A percentile compares a stretch with the other conserved stretches of the same genome.
These are phyloP conservation scores for Penicillium sp. DNA, from an alignment of 2,329 filamentous ascomycete genomes.

Conservation along the genomic window DNA sequence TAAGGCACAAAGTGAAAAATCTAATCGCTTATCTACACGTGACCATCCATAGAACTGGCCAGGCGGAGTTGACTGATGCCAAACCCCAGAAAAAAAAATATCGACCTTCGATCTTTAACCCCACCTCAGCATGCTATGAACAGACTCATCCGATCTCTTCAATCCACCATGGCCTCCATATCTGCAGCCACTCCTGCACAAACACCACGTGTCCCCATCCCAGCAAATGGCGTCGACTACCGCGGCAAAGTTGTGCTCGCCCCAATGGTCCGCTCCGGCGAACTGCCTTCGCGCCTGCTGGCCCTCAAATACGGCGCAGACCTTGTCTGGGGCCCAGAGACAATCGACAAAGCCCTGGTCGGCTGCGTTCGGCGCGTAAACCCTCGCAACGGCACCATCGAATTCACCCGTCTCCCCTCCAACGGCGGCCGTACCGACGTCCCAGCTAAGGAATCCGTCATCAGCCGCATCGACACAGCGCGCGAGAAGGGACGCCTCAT, in stretches of 20 bases:
- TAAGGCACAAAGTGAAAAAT: neutral
- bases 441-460: constrained; percentile 61
- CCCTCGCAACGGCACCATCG: constrained; percentile 72
- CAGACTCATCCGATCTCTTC: constrained; percentile 36
- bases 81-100: constrained; percentile 10
- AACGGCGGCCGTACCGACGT: constrained; percentile 54
- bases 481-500: constrained; percentile 74
- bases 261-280: constrained; percentile 97
- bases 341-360: constrained; percentile 87
- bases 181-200: constrained; percentile 24
- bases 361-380: constrained; percentile 79
- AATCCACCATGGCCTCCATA: constrained; percentile 56
- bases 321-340: constrained; percentile 96
- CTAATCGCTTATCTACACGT: constrained; percentile 15
- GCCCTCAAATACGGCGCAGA: constrained; percentile 95
- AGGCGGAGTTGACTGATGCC: constrained; percentile 2
- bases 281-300: constrained; percentile 83
- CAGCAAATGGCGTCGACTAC: constrained; percentile 86
- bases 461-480: constrained; percentile 80
- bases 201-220: constrained; percentile 74
- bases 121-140: constrained; percentile 38
- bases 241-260: constrained; percentile 90
- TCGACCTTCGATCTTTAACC: constrained; percentile 2
- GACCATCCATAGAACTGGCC: neutral
- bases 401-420: constrained; percentile 76